These are phyloP conservation scores for Apiotrichum laibachii DNA, from an alignment of 1,284 basidiomycete species.

Conservation along the genomic window DNA sequence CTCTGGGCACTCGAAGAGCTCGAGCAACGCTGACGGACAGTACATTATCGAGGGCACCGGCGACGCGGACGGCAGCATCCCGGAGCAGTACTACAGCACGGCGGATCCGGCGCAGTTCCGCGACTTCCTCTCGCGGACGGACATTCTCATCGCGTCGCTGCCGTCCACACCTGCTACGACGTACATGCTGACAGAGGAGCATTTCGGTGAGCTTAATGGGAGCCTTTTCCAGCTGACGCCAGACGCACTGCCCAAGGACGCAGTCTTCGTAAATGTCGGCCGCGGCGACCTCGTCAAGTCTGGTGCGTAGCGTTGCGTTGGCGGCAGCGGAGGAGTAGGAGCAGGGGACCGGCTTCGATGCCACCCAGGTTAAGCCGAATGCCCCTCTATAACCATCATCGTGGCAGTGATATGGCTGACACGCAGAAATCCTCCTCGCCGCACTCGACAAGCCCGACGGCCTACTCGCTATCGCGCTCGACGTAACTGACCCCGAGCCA, in stretches of 20 bases:
- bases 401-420: too few relatives aligned
- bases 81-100: conserved; percentile 42
- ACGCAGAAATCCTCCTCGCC: conserved; percentile 1
- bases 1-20: neutral
- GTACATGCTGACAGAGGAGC: conserved; percentile 34
- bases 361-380: too few relatives aligned
- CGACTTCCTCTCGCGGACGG: conserved; percentile 35
- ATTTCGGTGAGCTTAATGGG: conserved; percentile 22
- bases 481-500: conserved; percentile 53
- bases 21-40: neutral
- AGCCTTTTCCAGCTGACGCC: neutral
- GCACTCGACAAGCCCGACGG: conserved; percentile 18
- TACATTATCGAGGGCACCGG: conserved; percentile 49
- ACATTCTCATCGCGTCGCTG: conserved; percentile 46
- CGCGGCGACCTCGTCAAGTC: conserved; percentile 46
- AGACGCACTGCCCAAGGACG: conserved; percentile 36
- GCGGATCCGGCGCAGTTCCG: conserved; percentile 36
- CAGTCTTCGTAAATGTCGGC: conserved; percentile 50
- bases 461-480: conserved; percentile 42
- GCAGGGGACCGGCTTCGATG: too few relatives aligned
- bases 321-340: too few relatives aligned
- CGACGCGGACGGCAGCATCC: conserved; percentile 42
- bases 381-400: too few relatives aligned
- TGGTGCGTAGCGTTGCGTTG: too few relatives aligned
- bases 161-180: conserved; percentile 43